Evolutionary conservation across 148 eudicot genomes (phyloP), one percentile per base, ranked within the genome.

Genomic region (Camellia sinensis): DNA sequence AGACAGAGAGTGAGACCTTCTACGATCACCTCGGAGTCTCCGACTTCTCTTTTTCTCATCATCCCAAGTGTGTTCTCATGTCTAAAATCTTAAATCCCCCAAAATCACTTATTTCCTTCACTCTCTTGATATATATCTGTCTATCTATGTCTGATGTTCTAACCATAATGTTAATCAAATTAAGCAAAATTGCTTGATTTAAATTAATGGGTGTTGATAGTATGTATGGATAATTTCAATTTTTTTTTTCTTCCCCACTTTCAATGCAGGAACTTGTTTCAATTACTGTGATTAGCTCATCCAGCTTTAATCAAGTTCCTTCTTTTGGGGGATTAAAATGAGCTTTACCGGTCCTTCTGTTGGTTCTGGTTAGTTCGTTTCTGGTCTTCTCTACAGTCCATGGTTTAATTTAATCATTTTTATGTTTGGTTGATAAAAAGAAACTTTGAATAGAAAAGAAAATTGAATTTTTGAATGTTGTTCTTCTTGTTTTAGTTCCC

Each of bases 331-430:
- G 75, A 65, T 37, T 46, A 88, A 83, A 53, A 91, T 92, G 96
- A 92, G 92, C 82, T 80, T 90, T 54, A 74, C 82, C 80, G 89
- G 95, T 54, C 57, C 93, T 85, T 89, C 96, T 41, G 44, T 85
- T 70, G 83, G 88, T 86, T 83, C 95, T 73, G 91, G 93, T 92
- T 76, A 85, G 91, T 87, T 72, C 73, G 41, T 76, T 73, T 14
- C 56, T 79, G 29, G 65, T 43, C 67, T 21, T 46, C 22, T 44
- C 61, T 50, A 44, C 41, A 19, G 29, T 19, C 40, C 21, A 11
- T 79, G 63, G 62, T 56, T 29, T 10, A 3, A 17, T 12, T 5
- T 4, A 48, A 7, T 3, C 1, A 44, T 40, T 1, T 74, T 69
- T 67, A n/a, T 74, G 50, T 57, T 82, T 76, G 10, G 70, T 65